Base-by-base conservation (phyloP, 257 asterid species). In the Paraleonurus japonicus region DNA sequence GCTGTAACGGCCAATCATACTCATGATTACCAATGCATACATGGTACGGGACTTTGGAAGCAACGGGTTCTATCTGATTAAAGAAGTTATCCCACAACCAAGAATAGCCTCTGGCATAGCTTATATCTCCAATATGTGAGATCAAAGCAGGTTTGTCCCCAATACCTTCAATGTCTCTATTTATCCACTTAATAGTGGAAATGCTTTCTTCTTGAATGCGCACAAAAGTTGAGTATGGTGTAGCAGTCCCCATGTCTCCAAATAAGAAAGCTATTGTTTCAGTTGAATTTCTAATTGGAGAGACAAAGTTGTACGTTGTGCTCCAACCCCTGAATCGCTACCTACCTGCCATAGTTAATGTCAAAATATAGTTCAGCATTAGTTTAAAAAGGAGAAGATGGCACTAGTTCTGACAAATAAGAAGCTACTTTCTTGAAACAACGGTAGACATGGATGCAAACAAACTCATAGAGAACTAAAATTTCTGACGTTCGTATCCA, bases 61-160 rank as follows among this genome's bases (percentile, higher is more conserved):
- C 97, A 43, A 94, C 67, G 0, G 92, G 87, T 63, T 94, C 95
- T 9, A 94, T 81, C 80, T 91, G 99, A 72, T 85, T 27, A 62
- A 94, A 94, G 26, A 94, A 94, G 76, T 86, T 85, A 70, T 94
- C 99, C 99, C 99, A 94, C 75, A 94, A 54, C 99, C 99, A 94
- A 12, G 96, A 76, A 74, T 89, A 85, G 61, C 99, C 99, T 73
- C 96, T 81, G 26, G 99, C 99, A 7, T 94, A 91, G 88, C 99
- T 94, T 74, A 94, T 86, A 73, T 94, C 99, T 69, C 99, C 99
- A 55, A 94, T 86, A 64, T 94, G 99, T 2, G 99, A 94, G 69
- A 94, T 86, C 54, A 94, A 23, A 28, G 93, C 78, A 20, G 98
- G 96, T 71, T 88, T 94, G 74, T 86, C 73, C 9, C 96, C 98